Evolutionary conservation across 1,284 basidiomycete species (phyloP).

Genomic region (Neonothopanus nambi): DNA sequence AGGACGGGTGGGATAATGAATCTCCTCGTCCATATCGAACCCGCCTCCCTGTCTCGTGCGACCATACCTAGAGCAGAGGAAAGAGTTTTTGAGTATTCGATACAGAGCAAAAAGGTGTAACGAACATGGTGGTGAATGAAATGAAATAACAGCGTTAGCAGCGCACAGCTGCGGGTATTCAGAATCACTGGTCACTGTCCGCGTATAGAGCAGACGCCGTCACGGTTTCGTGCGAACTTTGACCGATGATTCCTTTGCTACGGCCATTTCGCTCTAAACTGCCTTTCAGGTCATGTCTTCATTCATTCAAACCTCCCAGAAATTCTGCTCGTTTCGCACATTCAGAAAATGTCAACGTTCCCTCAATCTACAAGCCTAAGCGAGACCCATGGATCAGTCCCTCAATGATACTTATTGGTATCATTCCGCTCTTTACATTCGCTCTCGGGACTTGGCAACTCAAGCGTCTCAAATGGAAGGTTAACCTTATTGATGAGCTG

Average conservation of each 20-base stretch:
- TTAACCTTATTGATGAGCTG: conserved; percentile 91
- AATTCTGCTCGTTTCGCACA: conserved; percentile 1
- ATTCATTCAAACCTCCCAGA: conserved; percentile 3
- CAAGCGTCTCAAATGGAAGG: conserved; percentile 92
- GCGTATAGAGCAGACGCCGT: too few relatives aligned
- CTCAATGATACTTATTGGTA: conserved; percentile 77
- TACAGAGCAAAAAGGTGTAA: neutral
- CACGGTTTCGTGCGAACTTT: conserved; percentile 1
- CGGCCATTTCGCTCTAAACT: conserved; percentile 8
- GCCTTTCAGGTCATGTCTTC: neutral
- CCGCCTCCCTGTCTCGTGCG: conserved; percentile 40
- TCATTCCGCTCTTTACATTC: conserved; percentile 90
- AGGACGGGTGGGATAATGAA: conserved; percentile 91
- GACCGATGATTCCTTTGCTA: conserved; percentile 12
- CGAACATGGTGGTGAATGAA: neutral
- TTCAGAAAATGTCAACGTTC: conserved; percentile 28
- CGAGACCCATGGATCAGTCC: conserved; percentile 65
- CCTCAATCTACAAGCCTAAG: conserved; percentile 53
- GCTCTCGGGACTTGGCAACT: conserved; percentile 95
- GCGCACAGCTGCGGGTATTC: neutral
- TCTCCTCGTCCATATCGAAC: conserved; percentile 75
- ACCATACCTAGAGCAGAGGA: conserved; percentile 30
- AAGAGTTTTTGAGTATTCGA: too few relatives aligned
- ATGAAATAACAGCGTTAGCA: neutral
- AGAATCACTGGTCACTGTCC: too few relatives aligned